Evolutionary conservation across 2,329 filamentous ascomycete species (phyloP), one percentile per base, ranked within the genome.

Genomic region (Albifimbria verrucaria): DNA sequence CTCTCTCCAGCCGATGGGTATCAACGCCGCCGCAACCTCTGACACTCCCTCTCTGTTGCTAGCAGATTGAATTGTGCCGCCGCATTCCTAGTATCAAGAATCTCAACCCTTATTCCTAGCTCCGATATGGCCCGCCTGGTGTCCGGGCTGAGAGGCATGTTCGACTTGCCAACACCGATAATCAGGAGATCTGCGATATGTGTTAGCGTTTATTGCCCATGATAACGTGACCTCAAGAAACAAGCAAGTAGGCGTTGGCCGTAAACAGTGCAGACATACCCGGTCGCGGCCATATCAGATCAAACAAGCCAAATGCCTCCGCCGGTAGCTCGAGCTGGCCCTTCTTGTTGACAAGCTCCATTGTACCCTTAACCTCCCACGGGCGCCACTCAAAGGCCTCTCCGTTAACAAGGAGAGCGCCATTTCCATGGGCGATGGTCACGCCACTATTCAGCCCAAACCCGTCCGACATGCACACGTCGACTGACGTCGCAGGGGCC

Each of bases 61-160:
- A 99, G 75, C 64, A 99, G 69, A 67, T 99, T 99, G 71, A 94
- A 99, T 69, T 97, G 92, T 28, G 92, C 88, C 1, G 93, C 90
- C 9, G 94, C 94, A 72, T 97, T 97, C 57, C 91, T 80, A 26
- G 94, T 97, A 72, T 97, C 94, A 65, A 93, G 81, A 3, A 97
- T 80, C 65, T 99, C 94, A 5, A 97, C 79, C 53, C 90, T 80
- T 61, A 97, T 89, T 0, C 94, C 94, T 42, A 97, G 71, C 25
- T 82, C 80, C 56, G 87, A 88, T 52, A 99, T 84, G 61, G 85
- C 79, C 54, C 78, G 79, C 61, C 88, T 85, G 43, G 90, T 90
- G 60, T 85, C 79, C 1, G 89, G 89, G 52, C 88, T 90, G 7
- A 97, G 72, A 1, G 92, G 92, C 48, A 86, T 75, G 49, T 94